Conservation (phyloP, 352 stramenopile species). For the Globisporangium canariense region DNA sequence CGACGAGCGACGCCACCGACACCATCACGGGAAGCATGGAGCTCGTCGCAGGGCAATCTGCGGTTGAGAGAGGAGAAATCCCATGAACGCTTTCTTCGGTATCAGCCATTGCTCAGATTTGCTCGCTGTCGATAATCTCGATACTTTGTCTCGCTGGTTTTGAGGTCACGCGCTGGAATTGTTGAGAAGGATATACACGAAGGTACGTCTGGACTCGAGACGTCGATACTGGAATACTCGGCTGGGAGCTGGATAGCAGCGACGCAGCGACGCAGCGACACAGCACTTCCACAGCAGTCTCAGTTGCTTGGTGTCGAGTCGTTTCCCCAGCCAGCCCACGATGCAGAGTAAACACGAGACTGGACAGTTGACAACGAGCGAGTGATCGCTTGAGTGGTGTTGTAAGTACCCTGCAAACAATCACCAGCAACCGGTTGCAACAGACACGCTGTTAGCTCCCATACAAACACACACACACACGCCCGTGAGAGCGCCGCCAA, state of each 20-base stretch:
- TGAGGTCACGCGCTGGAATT: neutral
- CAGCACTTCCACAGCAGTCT: neutral
- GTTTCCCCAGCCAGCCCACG: neutral
- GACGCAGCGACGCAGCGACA: too few species aligned
- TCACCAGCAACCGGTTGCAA: neutral
- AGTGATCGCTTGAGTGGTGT: neutral
- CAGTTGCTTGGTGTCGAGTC: neutral
- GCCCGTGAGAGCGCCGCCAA: neutral
- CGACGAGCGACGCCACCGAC: conserved; percentile 61
- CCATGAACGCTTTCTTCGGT: conserved; percentile 4
- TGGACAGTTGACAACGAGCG: neutral
- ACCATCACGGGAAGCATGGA: conserved; percentile 58
- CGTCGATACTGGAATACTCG: neutral
- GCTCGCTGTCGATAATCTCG: neutral
- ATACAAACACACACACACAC: neutral
- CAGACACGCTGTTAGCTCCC: neutral
- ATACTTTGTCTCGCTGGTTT: neutral
- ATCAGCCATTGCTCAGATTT: conserved; percentile 11
- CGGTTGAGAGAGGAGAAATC: conserved; percentile 11
- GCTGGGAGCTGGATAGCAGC: neutral
- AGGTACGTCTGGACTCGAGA: neutral
- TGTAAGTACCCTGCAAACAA: conserved; percentile 3
- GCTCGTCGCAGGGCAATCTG: conserved; percentile 40
- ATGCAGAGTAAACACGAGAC: neutral
- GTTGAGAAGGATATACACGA: conserved; percentile 2